Evolutionary conservation across 345 rosid genomes (phyloP), one percentile per base, ranked within the genome.

Genomic region (Luvunga scandens): DNA sequence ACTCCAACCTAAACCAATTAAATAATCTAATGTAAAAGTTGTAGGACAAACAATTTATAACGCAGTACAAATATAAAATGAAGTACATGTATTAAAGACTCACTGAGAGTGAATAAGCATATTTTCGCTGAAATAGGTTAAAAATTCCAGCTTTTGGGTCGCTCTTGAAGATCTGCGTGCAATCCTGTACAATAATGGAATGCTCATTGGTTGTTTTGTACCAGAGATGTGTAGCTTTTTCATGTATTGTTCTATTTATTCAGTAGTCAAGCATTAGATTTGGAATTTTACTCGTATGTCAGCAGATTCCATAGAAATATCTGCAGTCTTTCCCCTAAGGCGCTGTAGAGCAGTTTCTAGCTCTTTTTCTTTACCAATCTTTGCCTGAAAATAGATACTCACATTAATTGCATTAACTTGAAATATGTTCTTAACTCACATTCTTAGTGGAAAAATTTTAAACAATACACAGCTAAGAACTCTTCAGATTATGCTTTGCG

Each of bases 61-160:
- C 10, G 9, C 45, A 39, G 13, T 45, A 45, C 50, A 45, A 9
- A 45, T 3, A 13, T 45, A 42, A 42, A 42, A 42, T 10, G 12
- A 42, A 0, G 1, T 18, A 48, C 6, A 0, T 7, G 9, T 25
- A 24, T 9, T 16, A 53, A 2, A 33, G 19, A 63, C 89, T 79
- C 65, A 93, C 96, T 5, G 77, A 84, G 75, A 91, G 90, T 57
- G 88, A 78, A 69, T 66, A 80, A 21, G 84, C 76, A 83, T 90
- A 93, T 88, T 87, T 87, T 63, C 59, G 45, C 48, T 87, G 85
- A 80, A 93, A 90, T 80, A 91, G 75, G 75, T 92, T 87, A 19
- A 83, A 39, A 71, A 85, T 39, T 73, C 84, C 75, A 19, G 81
- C 74, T 18, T 78, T 67, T n/a, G 87, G 71, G 42, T 79, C 64